Base-by-base conservation (phyloP, 1,284 basidiomycete species). In the Cryptococcus sp. region DNA sequence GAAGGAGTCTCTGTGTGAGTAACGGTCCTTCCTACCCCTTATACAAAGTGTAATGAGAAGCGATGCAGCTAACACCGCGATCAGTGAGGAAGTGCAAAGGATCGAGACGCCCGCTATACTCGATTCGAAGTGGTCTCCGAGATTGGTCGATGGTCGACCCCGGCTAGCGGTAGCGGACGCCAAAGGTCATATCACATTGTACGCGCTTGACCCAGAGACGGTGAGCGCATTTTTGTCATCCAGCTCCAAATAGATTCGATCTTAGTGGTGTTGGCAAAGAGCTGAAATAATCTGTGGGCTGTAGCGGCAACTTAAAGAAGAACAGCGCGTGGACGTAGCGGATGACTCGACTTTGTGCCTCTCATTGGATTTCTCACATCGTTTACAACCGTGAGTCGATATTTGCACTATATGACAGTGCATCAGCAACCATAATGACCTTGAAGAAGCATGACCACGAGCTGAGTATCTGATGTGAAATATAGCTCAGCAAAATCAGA, bases 361-460 rank as follows among this genome's bases (percentile, higher is more conserved):
- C 20, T 94, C 92, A 3, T 79, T 95, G 22, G 93, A 94, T 73
- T 95, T 91, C 89, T 89, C 88, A 0, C 88, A 88, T 64, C 83
- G 88, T 10, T 52, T 72, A 60, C 20, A 75, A 13, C 46, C 50
- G 58, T 64, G 56, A 38, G 58, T 60, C 38, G 6, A 16, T 16
- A 23, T 7, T 20, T 50, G 19, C 25, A 30, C 50, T 30, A 11
- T 54, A 42, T 19, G 30, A 51, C 16, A n/a, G 5, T 3, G n/a
- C 27, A n/a, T 23, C 25, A 30, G 49, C 45, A 43, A 25, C 27
- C 7, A 47, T 38, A 22, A 4, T 7, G n/a, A 5, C 49, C 23
- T 17, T 38, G 25, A 25, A 25, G 25, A n/a, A n/a, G n/a, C 20
- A 19, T n/a, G 19, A 23, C 11, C 35, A 23, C 27, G 7, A 27